phyloP scores from a whole-genome alignment of 1,139 yeast genomes.

The Spathaspora sp. region DNA sequence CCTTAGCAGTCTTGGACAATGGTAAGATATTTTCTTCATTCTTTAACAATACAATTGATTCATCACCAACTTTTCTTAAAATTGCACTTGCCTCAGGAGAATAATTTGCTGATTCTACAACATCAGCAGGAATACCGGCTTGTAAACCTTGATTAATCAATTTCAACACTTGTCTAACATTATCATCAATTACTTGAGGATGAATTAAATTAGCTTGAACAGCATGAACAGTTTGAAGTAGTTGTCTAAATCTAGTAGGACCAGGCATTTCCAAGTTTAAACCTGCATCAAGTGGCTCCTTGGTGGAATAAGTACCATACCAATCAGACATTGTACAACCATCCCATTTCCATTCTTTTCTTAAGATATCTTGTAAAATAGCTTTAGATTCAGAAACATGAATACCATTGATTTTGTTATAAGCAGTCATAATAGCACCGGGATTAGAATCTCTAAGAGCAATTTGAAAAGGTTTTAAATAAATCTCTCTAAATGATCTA shows the following conservation, averaged over 20 bases:
- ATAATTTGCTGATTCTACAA: conserved; percentile 23
- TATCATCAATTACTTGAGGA: conserved; percentile 33
- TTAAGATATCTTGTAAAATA: conserved; percentile 41
- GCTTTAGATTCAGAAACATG: conserved; percentile 47
- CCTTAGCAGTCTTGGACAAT: conserved; percentile 19
- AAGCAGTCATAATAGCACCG: conserved; percentile 49
- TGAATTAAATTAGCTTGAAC: conserved; percentile 27
- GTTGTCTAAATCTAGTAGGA: conserved; percentile 45
- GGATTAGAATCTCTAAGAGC: conserved; percentile 45
- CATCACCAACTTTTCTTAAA: conserved; percentile 47
- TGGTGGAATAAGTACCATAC: conserved; percentile 52
- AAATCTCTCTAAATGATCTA: conserved; percentile 59
- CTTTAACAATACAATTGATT: conserved; percentile 50
- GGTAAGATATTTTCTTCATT: conserved; percentile 47
- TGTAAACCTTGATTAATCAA: conserved; percentile 40
- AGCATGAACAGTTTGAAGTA: conserved; percentile 27
- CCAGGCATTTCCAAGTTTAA: conserved; percentile 65
- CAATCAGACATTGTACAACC: conserved; percentile 61
- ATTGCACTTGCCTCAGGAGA: conserved; percentile 39
- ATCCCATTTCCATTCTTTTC: conserved; percentile 32
- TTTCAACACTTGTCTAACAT: conserved; percentile 44
- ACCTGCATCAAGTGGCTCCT: conserved; percentile 48
- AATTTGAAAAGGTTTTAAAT: conserved; percentile 58
- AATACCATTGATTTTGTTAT: conserved; percentile 56
- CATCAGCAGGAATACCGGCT: conserved; percentile 34